Base-by-base conservation (phyloP, 2,329 filamentous ascomycete genomes). In the Emergomyces orientalis region DNA sequence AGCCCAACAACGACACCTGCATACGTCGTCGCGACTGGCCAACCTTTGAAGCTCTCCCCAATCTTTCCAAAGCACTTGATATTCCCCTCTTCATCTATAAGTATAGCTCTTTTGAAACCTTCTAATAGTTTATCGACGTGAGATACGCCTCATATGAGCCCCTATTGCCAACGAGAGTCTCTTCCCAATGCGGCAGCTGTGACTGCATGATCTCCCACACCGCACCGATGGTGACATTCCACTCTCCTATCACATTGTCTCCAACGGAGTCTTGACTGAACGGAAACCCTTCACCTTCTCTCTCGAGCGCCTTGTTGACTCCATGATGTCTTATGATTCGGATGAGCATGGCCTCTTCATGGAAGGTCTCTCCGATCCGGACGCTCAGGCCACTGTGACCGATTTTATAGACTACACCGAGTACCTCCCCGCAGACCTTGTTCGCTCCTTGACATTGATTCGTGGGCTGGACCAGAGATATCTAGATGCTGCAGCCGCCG, bases 401-500 rank as follows among this genome's bases (percentile, higher is more conserved):
- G 85, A 88, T 72, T 88, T 85, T 73, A 82, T 87, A 63, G 84
- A 87, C 73, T 88, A 87, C 74, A 88, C 85, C 65, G 85, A 88
- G 74, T 86, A 86, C 77, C 85, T 86, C 63, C 85, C 85, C 41
- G 84, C 85, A 11, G 85, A 87, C 71, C 77, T 88, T 30, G 79
- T 82, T 63, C 84, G 85, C 69, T 86, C 85, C 65, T 75, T 88
- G 61, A 84, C 82, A 60, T 78, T 88, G 63, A 86, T 88, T 69
- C 78, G 80, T 66, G 76, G 76, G 63, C 72, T 80, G 60, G 78
- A 80, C 63, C 74, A 79, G 64, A 75, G 74, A 51, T 80, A 79
- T 63, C 65, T 78, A 9, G 71, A 75, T 56, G 74, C 76, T 54
- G 69, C 78, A 39, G 73, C 76, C 56, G 64, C 69, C 25, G 72